Evolutionary conservation across 2,329 filamentous ascomycete genomes (phyloP), one percentile per base, ranked within the genome.

Genomic region (Fusarium sp.): DNA sequence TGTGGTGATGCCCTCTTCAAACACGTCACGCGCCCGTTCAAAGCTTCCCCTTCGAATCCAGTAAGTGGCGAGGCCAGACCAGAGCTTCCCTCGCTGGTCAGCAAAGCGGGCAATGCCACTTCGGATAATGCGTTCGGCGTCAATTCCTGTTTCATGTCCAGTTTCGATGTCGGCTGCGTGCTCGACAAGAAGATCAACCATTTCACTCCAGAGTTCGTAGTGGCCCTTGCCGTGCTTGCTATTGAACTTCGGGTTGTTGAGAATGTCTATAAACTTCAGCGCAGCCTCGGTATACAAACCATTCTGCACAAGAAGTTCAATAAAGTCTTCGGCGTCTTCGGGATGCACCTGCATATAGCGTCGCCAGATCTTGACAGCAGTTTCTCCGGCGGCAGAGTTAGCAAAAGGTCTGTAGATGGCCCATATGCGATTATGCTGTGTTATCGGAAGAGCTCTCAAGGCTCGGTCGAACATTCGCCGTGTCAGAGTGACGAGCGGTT

Each of bases 311-410:
- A 99, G 84, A 57, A 98, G 86, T 74, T 97, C 93, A 70, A 99
- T 97, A 73, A 94, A 99, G 70, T 98, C 95, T 77, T 99, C 96
- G 15, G 91, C 89, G 77, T 97, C 93, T 77, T 98, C 96, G 2
- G 96, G 96, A 73, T 97, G 95, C 44, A 97, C 91, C 80, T 99
- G 95, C 88, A 98, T 96, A 79, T 99, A 99, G 61, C 96, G 88
- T 72, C 92, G 88, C 94, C 95, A 99, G 55, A 98, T 92, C 79
- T 92, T 94, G 58, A 98, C 90, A 3, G 95, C 94, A 4, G 95
- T 98, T 62, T 93, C 88, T 40, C 96, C 96, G 4, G 92, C 93
- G 2, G 93, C 94, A 16, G 94, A 97, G 74, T 93, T 94, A 23
- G 94, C 95, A 74, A 99, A 99, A 0, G 92, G 90, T 71, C 92